Conservation (phyloP, 2,329 filamentous ascomycete genomes). For the Claviceps quebecensis region DNA sequence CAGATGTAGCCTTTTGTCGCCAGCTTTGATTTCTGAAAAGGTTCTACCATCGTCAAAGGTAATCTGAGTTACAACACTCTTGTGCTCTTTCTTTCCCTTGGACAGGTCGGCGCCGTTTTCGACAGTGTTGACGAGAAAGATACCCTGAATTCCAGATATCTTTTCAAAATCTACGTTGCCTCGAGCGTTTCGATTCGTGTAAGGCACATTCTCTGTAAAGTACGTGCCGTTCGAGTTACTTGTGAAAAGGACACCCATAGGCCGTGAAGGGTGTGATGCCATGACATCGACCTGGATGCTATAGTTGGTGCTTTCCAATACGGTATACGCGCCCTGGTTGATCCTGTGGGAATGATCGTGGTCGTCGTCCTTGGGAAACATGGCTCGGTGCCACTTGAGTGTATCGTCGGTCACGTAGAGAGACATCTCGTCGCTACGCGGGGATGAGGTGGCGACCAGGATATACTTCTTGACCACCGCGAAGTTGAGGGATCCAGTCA, state of each 20-base stretch:
- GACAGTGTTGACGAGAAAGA: constrained; percentile 81
- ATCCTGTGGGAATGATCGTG: constrained; percentile 53
- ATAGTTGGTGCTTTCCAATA: constrained; percentile 93
- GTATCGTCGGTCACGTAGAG: constrained; percentile 81
- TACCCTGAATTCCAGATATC: constrained; percentile 77
- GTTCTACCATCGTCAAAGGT: constrained; percentile 92
- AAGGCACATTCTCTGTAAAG: constrained; percentile 80
- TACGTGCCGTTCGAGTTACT: constrained; percentile 97
- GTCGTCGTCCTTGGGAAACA: constrained; percentile 70
- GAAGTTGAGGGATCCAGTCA: constrained; percentile 68
- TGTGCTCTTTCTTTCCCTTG: constrained; percentile 31
- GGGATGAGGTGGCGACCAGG: constrained; percentile 66
- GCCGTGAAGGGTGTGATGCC: constrained; percentile 47
- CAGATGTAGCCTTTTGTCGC: constrained; percentile 60
- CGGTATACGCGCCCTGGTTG: constrained; percentile 77
- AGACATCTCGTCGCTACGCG: constrained; percentile 76
- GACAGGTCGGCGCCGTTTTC: constrained; percentile 71
- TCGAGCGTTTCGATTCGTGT: constrained; percentile 68
- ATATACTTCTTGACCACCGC: constrained; percentile 77
- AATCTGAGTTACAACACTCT: constrained; percentile 67
- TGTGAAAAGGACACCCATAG: constrained; percentile 81
- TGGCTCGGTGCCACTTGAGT: constrained; percentile 74
- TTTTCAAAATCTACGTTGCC: constrained; percentile 93
- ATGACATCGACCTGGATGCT: constrained; percentile 94
- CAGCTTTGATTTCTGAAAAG: constrained; percentile 59